Evolutionary conservation across 2,329 filamentous ascomycete genomes (phyloP), one percentile per base, ranked within the genome.

Genomic region (Cladosporium oxysporum): DNA sequence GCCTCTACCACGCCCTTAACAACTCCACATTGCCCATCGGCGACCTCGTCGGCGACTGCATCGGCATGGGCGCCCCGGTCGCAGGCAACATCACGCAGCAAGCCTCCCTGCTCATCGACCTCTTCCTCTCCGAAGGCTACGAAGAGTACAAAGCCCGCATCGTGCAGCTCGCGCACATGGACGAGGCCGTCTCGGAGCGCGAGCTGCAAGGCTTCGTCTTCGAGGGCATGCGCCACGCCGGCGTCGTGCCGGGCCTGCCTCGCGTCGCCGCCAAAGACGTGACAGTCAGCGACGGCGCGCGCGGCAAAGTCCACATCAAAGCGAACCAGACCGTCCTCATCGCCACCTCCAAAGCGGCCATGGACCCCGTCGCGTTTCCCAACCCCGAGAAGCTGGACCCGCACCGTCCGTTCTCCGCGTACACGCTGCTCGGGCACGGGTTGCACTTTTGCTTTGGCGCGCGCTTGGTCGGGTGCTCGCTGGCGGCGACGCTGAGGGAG

Each of bases 121-220:
- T 86, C 14, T 85, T 77, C 74, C 80, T 85, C n/a, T 80, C 75
- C 64, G 76, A 79, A 2, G 82, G 77, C 6, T 85, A 85, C 67
- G 81, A 83, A 67, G 66, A 79, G 58, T 84, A 84, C 76, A 85
- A 84, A 71, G 76, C 76, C 1, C 61, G 61, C 50, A 83, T 86
- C 65, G 72, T 84, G 26, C 77, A 83, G 70, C 79, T 85, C 21
- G 78, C 83, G 1, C 78, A 83, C 66, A 78, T 77, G 68, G 77
- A 82, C 52, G 76, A 80, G 5, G 73, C 74, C 4, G 74, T 75
- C 1, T 78, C 83, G 2, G 78, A 81, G 62, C 71, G 75, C 35
- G 83, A 85, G 69, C 78, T 85, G 1, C 81, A 83, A 68, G 83
- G 83, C 14, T 86, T 83, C 72, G 83, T 85, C 2, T 84, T 79